phyloP scores from a whole-genome alignment of 176 grass and related monocot species.

The Melocanna baccifera region DNA sequence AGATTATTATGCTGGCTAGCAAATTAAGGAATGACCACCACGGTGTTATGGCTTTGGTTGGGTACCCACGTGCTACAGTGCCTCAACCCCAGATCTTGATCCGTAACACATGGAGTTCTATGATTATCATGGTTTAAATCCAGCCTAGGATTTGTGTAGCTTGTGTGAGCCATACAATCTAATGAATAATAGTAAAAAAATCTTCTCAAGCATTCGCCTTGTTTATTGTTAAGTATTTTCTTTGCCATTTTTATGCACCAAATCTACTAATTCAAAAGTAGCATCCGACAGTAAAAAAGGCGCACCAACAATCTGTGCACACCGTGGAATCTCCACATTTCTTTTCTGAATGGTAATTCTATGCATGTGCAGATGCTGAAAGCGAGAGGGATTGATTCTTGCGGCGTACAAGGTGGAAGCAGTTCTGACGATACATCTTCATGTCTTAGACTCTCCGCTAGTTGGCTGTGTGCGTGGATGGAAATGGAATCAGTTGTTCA shows the following conservation, averaged over 20 bases:
- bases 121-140: not conserved
- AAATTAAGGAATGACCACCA: not conserved
- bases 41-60: not conserved
- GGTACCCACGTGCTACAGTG: no score
- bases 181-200: not conserved
- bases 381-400: constrained; percentile 21
- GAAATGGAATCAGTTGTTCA: constrained; percentile 13
- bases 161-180: constrained; percentile 1
- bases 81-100: no score
- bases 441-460: not conserved
- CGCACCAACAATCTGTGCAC: not conserved
- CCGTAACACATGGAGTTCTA: not conserved
- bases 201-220: not conserved
- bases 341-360: not conserved
- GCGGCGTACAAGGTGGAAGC: not conserved
- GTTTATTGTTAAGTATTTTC: not conserved
- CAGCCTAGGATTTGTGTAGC: constrained; percentile 1
- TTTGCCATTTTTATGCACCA: not conserved
- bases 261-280: not conserved
- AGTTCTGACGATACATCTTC: constrained; percentile 29
- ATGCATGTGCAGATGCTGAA: constrained; percentile 40
- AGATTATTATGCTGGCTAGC: not conserved
- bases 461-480: not conserved
- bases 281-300: not conserved
- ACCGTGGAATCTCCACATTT: not conserved